phyloP scores from a whole-genome alignment of 2,329 filamentous ascomycete species.

The Moelleriella libera region DNA sequence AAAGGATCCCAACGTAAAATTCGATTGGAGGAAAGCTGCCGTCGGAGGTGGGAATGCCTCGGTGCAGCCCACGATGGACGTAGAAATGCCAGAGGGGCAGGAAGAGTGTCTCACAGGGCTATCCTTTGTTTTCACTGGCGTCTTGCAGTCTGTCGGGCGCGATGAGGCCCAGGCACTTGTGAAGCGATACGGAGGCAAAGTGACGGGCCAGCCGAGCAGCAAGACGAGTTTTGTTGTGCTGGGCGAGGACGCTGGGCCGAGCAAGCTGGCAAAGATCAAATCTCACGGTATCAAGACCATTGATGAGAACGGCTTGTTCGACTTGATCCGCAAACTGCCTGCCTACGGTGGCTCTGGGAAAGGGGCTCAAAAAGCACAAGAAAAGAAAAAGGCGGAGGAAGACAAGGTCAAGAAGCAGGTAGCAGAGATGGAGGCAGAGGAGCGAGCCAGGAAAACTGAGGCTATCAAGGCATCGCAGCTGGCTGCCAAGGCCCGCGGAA shows the following conservation, averaged over 20 bases:
- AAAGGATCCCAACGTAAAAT: slow-evolving; percentile 57
- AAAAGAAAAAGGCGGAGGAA: slow-evolving; percentile 75
- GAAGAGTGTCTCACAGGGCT: slow-evolving; percentile 85
- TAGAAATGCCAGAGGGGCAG: slow-evolving; percentile 66
- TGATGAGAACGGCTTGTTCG: slow-evolving; percentile 82
- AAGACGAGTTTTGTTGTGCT: slow-evolving; percentile 93
- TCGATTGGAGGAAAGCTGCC: slow-evolving; percentile 57
- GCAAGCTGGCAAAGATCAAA: slow-evolving; percentile 77
- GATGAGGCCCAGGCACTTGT: slow-evolving; percentile 78
- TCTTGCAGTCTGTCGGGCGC: slow-evolving; percentile 65
- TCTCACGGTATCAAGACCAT: slow-evolving; percentile 77
- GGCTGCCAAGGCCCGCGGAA: slow-evolving; percentile 17
- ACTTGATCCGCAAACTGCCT: slow-evolving; percentile 67
- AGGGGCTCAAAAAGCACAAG: slow-evolving; percentile 70
- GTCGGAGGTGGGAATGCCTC: slow-evolving; percentile 46
- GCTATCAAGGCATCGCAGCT: slow-evolving; percentile 34
- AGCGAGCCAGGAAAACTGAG: slow-evolving; percentile 44
- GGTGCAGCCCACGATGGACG: slow-evolving; percentile 44
- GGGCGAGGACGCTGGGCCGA: slow-evolving; percentile 81
- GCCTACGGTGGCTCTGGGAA: slow-evolving; percentile 79
- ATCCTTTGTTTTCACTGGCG: slow-evolving; percentile 88
- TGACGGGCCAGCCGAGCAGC: slow-evolving; percentile 70
- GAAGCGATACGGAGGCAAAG: slow-evolving; percentile 88
- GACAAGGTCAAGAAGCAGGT: slow-evolving; percentile 70
- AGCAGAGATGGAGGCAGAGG: slow-evolving; percentile 73